phyloP scores from a whole-genome alignment of 768 basidiomycete genomes.

The Pleurotus salmoneostramineus region DNA sequence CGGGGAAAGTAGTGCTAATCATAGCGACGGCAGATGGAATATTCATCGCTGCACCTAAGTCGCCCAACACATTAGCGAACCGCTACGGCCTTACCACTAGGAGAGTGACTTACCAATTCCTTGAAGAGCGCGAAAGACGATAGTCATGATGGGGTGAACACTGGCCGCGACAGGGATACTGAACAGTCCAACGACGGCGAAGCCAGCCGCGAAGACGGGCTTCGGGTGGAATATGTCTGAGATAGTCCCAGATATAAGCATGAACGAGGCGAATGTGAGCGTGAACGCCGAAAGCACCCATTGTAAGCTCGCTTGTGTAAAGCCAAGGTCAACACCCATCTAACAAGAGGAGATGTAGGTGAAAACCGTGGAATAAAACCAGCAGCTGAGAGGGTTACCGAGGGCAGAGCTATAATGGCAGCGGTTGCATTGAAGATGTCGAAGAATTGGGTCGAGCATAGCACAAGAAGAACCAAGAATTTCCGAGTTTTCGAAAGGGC shows the following conservation, averaged over 20 bases:
- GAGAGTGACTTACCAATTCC: conserved; percentile 10
- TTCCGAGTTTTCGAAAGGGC: background rate
- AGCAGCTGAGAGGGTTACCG: background rate
- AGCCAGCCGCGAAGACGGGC: conserved; percentile 15
- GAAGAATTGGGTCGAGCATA: conserved; percentile 1
- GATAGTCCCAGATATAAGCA: background rate
- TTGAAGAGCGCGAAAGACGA: conserved; percentile 12
- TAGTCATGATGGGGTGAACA: conserved; percentile 8
- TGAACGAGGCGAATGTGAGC: background rate
- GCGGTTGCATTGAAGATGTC: conserved; percentile 2
- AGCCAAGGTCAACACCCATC: background rate
- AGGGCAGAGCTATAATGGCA: background rate
- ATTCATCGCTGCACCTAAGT: conserved; percentile 35
- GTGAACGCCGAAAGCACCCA: background rate
- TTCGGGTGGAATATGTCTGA: conserved; percentile 17
- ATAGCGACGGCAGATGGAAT: conserved; percentile 41
- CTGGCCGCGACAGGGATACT: conserved; percentile 6
- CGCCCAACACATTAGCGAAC: background rate
- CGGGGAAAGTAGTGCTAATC: conserved; percentile 37
- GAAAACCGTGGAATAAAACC: background rate
- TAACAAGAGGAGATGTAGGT: background rate
- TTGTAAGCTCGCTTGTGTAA: background rate
- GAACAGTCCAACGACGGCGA: conserved; percentile 9
- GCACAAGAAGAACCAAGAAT: background rate
- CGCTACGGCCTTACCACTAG: too few relatives aligned